Evolutionary conservation across 768 basidiomycete genomes (phyloP).

Genomic region (Mycena amicta): DNA sequence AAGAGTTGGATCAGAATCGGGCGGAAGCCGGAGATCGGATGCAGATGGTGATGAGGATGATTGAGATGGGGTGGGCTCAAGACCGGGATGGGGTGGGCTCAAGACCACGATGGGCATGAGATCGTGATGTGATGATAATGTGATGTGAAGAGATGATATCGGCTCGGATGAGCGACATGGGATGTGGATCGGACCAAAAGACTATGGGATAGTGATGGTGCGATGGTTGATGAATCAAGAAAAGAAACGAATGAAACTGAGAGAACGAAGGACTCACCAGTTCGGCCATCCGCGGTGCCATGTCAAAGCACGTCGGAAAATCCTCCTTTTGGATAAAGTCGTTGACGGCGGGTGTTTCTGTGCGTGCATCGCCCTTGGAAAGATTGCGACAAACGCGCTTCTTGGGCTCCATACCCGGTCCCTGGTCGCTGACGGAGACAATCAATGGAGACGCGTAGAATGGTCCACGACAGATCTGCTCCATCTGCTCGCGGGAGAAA

Average conservation of each 20-base stretch:
- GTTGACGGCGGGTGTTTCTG: slow-evolving; percentile 16
- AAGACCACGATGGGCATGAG: too few relatives aligned
- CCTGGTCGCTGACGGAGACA: slow-evolving; percentile 16
- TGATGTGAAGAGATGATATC: too few relatives aligned
- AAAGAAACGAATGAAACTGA: background rate
- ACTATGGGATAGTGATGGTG: too few relatives aligned
- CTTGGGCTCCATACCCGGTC: slow-evolving; percentile 12
- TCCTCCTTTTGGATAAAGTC: slow-evolving; percentile 18
- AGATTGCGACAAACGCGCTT: slow-evolving; percentile 25
- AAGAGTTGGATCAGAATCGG: background rate
- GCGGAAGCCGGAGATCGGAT: background rate
- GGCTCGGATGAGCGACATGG: too few relatives aligned
- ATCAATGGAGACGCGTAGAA: slow-evolving; percentile 29
- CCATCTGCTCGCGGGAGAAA: slow-evolving; percentile 15
- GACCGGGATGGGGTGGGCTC: too few relatives aligned
- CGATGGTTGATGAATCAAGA: background rate
- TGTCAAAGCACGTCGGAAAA: slow-evolving; percentile 21
- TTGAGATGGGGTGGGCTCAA: too few relatives aligned
- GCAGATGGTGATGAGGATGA: background rate
- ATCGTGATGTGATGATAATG: too few relatives aligned
- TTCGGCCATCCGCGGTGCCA: slow-evolving; percentile 9
- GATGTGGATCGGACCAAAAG: too few relatives aligned
- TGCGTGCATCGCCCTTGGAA: slow-evolving; percentile 14
- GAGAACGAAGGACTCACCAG: slow-evolving; percentile 13
- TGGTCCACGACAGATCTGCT: slow-evolving; percentile 27